These are phyloP conservation scores for Xylaria hypoxylon DNA, from an alignment of 2,329 filamentous ascomycete genomes.

Conservation along the genomic window DNA sequence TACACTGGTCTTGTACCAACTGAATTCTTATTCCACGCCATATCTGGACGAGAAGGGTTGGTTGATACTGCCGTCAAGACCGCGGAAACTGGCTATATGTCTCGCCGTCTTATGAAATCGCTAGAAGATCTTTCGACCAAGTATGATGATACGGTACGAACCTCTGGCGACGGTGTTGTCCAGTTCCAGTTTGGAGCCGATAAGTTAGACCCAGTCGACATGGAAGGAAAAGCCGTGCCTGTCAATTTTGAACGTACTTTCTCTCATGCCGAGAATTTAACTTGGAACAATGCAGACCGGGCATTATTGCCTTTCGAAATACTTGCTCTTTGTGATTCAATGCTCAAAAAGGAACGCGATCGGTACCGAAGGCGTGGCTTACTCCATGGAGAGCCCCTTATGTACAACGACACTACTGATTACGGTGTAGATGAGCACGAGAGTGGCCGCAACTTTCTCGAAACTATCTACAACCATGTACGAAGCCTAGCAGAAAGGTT, in stretches of 20 bases:
- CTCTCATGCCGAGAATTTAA: conserved; percentile 80
- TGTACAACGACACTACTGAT: conserved; percentile 77
- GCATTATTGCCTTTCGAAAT: conserved; percentile 82
- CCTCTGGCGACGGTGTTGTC: conserved; percentile 87
- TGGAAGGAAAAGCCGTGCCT: conserved; percentile 93
- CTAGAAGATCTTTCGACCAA: conserved; percentile 92
- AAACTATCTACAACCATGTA: conserved; percentile 80
- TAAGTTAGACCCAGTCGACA: conserved; percentile 94
- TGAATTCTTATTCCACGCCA: conserved; percentile 98
- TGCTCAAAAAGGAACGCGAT: conserved; percentile 74
- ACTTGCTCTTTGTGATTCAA: conserved; percentile 72
- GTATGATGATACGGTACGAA: conserved; percentile 95
- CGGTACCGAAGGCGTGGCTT: conserved; percentile 72
- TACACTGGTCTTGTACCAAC: conserved; percentile 90
- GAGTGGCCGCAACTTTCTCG: conserved; percentile 83
- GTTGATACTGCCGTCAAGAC: conserved; percentile 99
- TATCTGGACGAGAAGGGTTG: conserved; percentile 96
- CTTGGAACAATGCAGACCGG: conserved; percentile 80
- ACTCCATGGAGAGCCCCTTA: conserved; percentile 70
- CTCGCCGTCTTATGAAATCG: conserved; percentile 96
- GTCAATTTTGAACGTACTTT: conserved; percentile 94
- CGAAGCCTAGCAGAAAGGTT: conserved; percentile 71
- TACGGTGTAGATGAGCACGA: conserved; percentile 82
- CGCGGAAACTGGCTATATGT: conserved; percentile 99
- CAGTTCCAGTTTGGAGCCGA: conserved; percentile 99